Evolutionary conservation across 1,139 yeast species (phyloP).

Genomic region (Suhomyces guaymorum): DNA sequence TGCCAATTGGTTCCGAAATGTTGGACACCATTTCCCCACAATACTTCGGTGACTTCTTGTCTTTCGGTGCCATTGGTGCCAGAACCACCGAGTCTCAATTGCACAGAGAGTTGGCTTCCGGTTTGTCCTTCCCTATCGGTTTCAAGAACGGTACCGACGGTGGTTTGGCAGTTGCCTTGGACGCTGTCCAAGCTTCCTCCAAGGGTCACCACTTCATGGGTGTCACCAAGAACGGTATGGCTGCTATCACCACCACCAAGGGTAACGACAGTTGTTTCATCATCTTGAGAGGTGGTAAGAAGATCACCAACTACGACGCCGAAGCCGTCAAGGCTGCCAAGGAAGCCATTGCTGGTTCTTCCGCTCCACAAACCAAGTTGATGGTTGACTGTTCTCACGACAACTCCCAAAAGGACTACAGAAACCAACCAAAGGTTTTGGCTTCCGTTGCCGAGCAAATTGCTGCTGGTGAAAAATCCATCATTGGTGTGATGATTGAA

Average conservation of each 20-base stretch:
- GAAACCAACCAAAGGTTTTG: slow-evolving; percentile 90
- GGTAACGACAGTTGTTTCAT: slow-evolving; percentile 90
- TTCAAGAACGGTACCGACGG: slow-evolving; percentile 99
- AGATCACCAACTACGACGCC: slow-evolving; percentile 89
- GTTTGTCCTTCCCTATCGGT: slow-evolving; percentile 95
- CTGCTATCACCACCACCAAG: slow-evolving; percentile 92
- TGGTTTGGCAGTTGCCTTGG: slow-evolving; percentile 86
- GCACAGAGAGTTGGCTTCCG: slow-evolving; percentile 96
- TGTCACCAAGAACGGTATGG: slow-evolving; percentile 94
- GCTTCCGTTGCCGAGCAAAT: slow-evolving; percentile 79
- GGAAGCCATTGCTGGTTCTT: slow-evolving; percentile 55
- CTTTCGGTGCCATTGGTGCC: slow-evolving; percentile 98
- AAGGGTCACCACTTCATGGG: slow-evolving; percentile 95
- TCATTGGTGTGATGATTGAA: slow-evolving; percentile 96
- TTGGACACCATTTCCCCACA: slow-evolving; percentile 98
- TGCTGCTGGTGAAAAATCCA: slow-evolving; percentile 70
- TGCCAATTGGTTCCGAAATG: slow-evolving; percentile 97
- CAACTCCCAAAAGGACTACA: slow-evolving; percentile 89
- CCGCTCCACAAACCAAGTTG: slow-evolving; percentile 63
- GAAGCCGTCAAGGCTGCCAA: slow-evolving; percentile 76
- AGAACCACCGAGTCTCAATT: slow-evolving; percentile 98
- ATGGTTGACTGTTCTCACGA: slow-evolving; percentile 99
- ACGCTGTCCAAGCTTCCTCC: slow-evolving; percentile 90
- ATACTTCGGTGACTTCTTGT: slow-evolving; percentile 84
- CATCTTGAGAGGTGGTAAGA: slow-evolving; percentile 93